phyloP scores from a whole-genome alignment of 2,329 filamentous ascomycete genomes.

The Pseudocercospora cruenta region DNA sequence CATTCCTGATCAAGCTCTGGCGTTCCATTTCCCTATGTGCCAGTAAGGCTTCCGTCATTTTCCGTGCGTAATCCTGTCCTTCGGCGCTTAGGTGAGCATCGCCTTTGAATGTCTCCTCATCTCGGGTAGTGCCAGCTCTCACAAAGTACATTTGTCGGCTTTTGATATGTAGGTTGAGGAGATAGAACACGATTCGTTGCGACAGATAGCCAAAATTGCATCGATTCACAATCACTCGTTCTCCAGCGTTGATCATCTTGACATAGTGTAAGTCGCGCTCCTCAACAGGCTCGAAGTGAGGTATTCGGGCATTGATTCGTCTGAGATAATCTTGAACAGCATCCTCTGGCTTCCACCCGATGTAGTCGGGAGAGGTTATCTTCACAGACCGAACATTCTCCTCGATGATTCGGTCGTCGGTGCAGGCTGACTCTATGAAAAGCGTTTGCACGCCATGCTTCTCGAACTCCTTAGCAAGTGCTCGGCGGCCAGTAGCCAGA shows the following conservation, averaged over 20 bases:
- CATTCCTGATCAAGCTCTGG: conserved; percentile 67
- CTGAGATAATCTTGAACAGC: conserved; percentile 89
- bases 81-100: conserved; percentile 82
- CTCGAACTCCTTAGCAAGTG: conserved; percentile 92
- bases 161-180: conserved; percentile 97
- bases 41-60: conserved; percentile 82
- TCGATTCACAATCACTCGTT: conserved; percentile 93
- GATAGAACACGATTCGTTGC: conserved; percentile 96
- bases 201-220: conserved; percentile 95
- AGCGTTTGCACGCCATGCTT: conserved; percentile 95
- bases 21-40: conserved; percentile 83
- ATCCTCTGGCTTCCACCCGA: conserved; percentile 88
- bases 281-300: conserved; percentile 94
- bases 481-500: conserved; percentile 76
- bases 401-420: conserved; percentile 88
- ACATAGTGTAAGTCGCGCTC: conserved; percentile 94
- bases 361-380: conserved; percentile 96
- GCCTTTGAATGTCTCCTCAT: conserved; percentile 88
- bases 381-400: conserved; percentile 98
- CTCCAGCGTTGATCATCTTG: conserved; percentile 98
- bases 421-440: conserved; percentile 95
- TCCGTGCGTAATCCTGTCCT: conserved; percentile 77
- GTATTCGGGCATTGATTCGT: conserved; percentile 89
- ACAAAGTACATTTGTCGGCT: conserved; percentile 91
- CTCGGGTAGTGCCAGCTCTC: conserved; percentile 79